These are phyloP conservation scores for Kingdonia uniflora DNA, from an alignment of 164 flowering plant genomes.

Conservation along the genomic window DNA sequence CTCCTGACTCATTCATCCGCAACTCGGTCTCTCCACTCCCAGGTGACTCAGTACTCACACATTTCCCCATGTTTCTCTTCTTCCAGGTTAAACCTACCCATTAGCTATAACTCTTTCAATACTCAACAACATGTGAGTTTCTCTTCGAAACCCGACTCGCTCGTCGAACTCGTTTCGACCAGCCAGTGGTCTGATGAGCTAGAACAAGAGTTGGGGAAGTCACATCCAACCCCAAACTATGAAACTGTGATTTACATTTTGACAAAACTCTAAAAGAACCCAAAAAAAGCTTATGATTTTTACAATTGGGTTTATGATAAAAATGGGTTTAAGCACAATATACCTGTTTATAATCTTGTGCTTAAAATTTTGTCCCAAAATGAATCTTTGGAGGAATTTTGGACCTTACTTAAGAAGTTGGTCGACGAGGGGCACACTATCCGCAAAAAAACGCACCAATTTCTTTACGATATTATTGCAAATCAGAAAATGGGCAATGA, in stretches of 20 bases:
- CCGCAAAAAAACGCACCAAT: slow-evolving; percentile 42
- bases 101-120: slow-evolving; percentile 3
- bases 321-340: slow-evolving; percentile 39
- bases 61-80: slow-evolving; percentile 11
- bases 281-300: slow-evolving; percentile 39
- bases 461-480: slow-evolving; percentile 23
- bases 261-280: slow-evolving; percentile 43
- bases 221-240: neutral
- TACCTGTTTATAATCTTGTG: slow-evolving; percentile 40
- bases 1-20: slow-evolving; percentile 4
- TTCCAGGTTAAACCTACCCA: slow-evolving; percentile 4
- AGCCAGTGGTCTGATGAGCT: slow-evolving; percentile 1
- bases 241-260: slow-evolving; percentile 41
- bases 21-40: too few relatives aligned
- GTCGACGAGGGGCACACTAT: slow-evolving; percentile 49
- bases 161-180: neutral
- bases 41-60: too few relatives aligned
- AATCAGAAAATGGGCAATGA: slow-evolving; percentile 30
- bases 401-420: slow-evolving; percentile 52
- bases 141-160: slow-evolving; percentile 2
- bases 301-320: slow-evolving; percentile 48
- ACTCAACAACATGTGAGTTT: slow-evolving; percentile 22
- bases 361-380: slow-evolving; percentile 38
- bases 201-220: neutral
- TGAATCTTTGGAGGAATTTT: slow-evolving; percentile 51